Conservation (phyloP, 768 basidiomycete genomes). For the Hygrocybe coccinea region DNA sequence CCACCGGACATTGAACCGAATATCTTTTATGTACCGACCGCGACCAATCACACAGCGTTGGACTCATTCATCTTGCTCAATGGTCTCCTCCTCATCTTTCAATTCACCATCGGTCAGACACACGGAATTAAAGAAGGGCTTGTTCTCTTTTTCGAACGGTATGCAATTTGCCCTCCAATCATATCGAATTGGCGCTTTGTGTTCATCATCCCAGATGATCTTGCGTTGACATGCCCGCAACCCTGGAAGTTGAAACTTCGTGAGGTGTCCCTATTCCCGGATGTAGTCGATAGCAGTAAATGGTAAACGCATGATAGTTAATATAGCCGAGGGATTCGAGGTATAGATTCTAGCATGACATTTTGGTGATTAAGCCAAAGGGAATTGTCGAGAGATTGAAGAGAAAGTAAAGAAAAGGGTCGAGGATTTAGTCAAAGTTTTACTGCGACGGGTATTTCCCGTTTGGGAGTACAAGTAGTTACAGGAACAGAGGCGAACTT, state of each 20-base stretch:
- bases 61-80: slow-evolving; percentile 14
- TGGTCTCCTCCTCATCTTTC: slow-evolving; percentile 14
- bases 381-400: too few relatives aligned
- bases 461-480: too few relatives aligned
- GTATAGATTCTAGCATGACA: too few relatives aligned
- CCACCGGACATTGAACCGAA: background rate
- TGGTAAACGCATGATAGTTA: too few relatives aligned
- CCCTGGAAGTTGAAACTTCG: background rate
- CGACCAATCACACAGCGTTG: slow-evolving; percentile 9
- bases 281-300: background rate
- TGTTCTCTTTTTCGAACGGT: background rate
- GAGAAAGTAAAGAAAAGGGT: too few relatives aligned
- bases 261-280: background rate
- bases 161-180: background rate
- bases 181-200: slow-evolving; percentile 8
- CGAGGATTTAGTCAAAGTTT: too few relatives aligned
- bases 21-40: slow-evolving; percentile 12
- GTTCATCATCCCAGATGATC: slow-evolving; percentile 8
- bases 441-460: too few relatives aligned
- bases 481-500: too few relatives aligned
- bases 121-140: slow-evolving; percentile 10
- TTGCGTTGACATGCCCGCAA: slow-evolving; percentile 8
- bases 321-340: too few relatives aligned
- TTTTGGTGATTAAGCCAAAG: too few relatives aligned
- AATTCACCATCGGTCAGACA: slow-evolving; percentile 6